phyloP scores from a whole-genome alignment of 116 monocot species.

The Papilionanthe hybrid region DNA sequence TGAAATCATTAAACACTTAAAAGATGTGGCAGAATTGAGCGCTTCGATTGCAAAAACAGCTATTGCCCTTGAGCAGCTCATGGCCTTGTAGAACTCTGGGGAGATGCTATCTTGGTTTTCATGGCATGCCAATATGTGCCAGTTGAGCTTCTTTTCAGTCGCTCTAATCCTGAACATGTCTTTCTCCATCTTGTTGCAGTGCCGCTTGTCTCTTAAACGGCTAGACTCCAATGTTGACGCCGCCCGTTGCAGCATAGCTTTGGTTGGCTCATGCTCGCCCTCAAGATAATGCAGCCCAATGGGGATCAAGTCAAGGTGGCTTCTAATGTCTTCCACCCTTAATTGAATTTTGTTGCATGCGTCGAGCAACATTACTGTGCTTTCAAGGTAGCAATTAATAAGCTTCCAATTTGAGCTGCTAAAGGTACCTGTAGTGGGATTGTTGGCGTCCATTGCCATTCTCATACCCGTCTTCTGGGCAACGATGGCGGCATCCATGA shows the following conservation, averaged over 20 bases:
- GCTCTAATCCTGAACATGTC: conserved; percentile 18
- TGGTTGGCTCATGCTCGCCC: conserved; percentile 6
- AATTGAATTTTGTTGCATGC: conserved; percentile 17
- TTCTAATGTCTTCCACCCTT: conserved; percentile 16
- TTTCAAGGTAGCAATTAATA: conserved; percentile 23
- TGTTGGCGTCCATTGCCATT: background rate
- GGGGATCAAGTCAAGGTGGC: conserved; percentile 5
- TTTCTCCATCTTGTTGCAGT: conserved; percentile 12
- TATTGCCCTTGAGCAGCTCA: too few relatives aligned
- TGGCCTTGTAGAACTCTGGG: too few relatives aligned
- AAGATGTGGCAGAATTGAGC: conserved; percentile 14
- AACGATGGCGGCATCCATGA: background rate
- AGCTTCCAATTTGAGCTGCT: background rate
- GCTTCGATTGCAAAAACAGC: background rate
- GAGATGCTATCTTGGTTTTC: too few relatives aligned
- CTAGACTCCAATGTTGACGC: conserved; percentile 6
- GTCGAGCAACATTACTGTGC: conserved; percentile 23
- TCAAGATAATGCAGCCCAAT: conserved; percentile 23
- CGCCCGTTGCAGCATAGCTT: conserved; percentile 10
- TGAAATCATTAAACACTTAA: background rate
- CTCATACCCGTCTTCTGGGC: background rate
- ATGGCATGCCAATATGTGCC: too few relatives aligned
- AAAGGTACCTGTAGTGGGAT: background rate
- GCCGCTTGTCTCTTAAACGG: conserved; percentile 16
- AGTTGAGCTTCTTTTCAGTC: conserved; percentile 15